Evolutionary conservation across 2,329 filamentous ascomycete species (phyloP), one percentile per base, ranked within the genome.

Genomic region (Nigrospora oryzae): DNA sequence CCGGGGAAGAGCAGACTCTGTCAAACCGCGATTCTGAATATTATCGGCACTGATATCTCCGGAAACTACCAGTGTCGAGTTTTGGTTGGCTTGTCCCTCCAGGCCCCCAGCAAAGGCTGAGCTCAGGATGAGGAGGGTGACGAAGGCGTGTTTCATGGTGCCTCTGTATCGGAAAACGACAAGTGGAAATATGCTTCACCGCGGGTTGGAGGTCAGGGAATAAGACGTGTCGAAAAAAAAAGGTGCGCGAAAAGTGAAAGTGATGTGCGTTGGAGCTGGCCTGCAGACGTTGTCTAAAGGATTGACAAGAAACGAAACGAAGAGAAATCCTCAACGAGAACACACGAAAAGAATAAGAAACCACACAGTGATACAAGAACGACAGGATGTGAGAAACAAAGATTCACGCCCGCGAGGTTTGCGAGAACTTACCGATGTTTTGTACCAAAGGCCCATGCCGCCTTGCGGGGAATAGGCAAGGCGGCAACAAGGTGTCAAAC

Each of bases 221-320:
- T 14, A 16, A 23, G 34, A 13, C 12, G 38, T 31, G 15, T 15
- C 13, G 14, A 11, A 13, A 37, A 14, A 30, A 2, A 11, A 16
- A 30, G 12, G 14, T 40, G 15, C 14, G 16, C n/a, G 15, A 15
- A 5, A 10, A 38, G n/a, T 16, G 34, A 16, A 15, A 41, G 17
- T 10, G 19, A 38, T 42, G 5, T 39, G 33, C 34, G 43, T 38
- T 33, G 34, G 43, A 42, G 44, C 43, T 48, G 46, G 43, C 46
- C 46, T 32, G 42, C 42, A 42, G 36, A 41, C 39, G 36, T 16
- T n/a, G 32, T 36, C n/a, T 30, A 48, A 45, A 14, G 43, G 45
- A 36, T 39, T 17, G 34, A 42, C 28, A 37, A 32, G n/a, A 32
- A 40, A 40, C 19, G 33, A 47, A 44, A 35, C 32, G 43, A 40